These are phyloP conservation scores for Ascoidea asiatica DNA, from an alignment of 805 yeast genomes.

Conservation along the genomic window DNA sequence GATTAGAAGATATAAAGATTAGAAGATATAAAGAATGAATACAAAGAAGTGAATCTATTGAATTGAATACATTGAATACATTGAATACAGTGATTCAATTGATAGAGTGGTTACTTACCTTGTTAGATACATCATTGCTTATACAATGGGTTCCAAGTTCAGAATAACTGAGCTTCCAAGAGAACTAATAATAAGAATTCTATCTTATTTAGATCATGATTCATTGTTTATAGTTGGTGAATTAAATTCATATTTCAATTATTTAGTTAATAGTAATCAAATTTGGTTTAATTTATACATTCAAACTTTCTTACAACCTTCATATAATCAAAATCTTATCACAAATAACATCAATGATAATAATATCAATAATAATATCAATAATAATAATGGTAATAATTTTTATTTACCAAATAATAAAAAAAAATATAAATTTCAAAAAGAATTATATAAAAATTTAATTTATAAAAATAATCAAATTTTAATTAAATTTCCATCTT, in stretches of 20 bases:
- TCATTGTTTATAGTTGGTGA: constrained; percentile 4
- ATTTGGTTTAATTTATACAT: constrained; percentile 7
- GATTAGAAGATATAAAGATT: too few species aligned
- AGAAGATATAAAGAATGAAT: too few species aligned
- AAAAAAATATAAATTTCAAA: background rate
- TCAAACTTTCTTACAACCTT: background rate
- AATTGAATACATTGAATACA: too few species aligned
- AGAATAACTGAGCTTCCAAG: constrained; percentile 6
- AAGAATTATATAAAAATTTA: background rate
- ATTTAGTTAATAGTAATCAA: constrained; percentile 6
- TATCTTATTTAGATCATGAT: constrained; percentile 6
- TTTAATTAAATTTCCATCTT: constrained; percentile 5
- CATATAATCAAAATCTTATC: constrained; percentile 1
- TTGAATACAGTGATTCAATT: too few species aligned
- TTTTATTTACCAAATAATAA: background rate
- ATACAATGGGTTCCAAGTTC: too few species aligned
- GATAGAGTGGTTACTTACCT: too few species aligned
- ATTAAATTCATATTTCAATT: constrained; percentile 4
- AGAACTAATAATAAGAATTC: constrained; percentile 6
- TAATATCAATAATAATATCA: background rate
- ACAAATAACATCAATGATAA: constrained; percentile 6
- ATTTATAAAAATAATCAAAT: constrained; percentile 1
- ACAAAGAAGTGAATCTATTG: too few species aligned
- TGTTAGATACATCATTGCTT: too few species aligned
- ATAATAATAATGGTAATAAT: background rate